Evolutionary conservation across 495 filamentous ascomycete genomes (phyloP).

Genomic region (Diplogelasinospora grovesii): DNA sequence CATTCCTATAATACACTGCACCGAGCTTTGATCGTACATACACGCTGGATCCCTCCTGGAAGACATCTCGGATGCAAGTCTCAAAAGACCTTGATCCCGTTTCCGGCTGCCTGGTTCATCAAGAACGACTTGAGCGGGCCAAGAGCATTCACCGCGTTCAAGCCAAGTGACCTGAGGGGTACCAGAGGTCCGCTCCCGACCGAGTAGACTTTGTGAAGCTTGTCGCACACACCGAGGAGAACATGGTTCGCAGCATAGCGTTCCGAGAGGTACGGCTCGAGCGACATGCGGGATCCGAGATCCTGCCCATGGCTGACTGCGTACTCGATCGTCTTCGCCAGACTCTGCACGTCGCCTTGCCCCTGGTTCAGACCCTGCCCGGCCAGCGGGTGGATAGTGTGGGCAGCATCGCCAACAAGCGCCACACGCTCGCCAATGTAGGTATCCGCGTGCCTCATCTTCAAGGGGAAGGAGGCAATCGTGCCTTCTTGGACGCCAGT

Average conservation of each 20-base stretch:
- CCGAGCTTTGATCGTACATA: too few relatives aligned
- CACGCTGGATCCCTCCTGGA: too few relatives aligned
- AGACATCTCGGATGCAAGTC: too few relatives aligned
- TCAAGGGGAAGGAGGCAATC: slow-evolving; percentile 85
- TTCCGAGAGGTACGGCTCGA: slow-evolving; percentile 73
- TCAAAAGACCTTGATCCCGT: slow-evolving; percentile 39
- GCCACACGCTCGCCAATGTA: slow-evolving; percentile 87
- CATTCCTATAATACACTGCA: too few relatives aligned
- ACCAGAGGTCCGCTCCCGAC: slow-evolving; percentile 69
- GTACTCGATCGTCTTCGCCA: slow-evolving; percentile 65
- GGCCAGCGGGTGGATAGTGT: slow-evolving; percentile 89
- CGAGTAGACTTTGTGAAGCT: slow-evolving; percentile 87
- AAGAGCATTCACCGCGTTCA: slow-evolving; percentile 71
- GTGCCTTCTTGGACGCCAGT: slow-evolving; percentile 67
- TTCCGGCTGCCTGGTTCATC: slow-evolving; percentile 83
- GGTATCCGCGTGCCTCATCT: slow-evolving; percentile 82
- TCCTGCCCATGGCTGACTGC: slow-evolving; percentile 76
- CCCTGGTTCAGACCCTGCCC: slow-evolving; percentile 95
- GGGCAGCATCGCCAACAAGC: slow-evolving; percentile 88
- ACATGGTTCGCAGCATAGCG: slow-evolving; percentile 78
- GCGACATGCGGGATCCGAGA: slow-evolving; percentile 61
- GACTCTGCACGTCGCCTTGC: slow-evolving; percentile 73
- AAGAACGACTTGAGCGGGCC: slow-evolving; percentile 74
- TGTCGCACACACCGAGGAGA: slow-evolving; percentile 82
- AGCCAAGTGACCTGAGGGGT: slow-evolving; percentile 65